Evolutionary conservation across 2,329 filamentous ascomycete genomes (phyloP).

Genomic region (Blastomyces silverae): DNA sequence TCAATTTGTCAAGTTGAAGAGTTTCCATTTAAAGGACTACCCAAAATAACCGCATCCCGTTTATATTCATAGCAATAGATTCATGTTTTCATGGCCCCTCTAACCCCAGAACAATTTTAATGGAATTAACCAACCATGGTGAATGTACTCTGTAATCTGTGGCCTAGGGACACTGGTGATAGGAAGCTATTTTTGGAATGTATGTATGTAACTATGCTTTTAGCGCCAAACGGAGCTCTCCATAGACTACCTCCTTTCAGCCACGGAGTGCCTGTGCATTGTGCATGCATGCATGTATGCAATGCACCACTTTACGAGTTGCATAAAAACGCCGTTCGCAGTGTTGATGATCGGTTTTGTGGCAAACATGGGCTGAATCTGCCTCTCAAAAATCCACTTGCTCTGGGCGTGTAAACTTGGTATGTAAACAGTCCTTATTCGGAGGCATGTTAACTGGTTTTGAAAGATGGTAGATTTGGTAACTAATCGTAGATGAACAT

Average conservation of each 20-base stretch:
- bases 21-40: constrained; percentile 82
- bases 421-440: neutral
- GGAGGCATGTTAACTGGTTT: neutral
- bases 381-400: neutral
- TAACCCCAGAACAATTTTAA: neutral
- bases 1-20: constrained; percentile 94
- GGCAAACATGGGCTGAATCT: neutral
- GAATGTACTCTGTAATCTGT: neutral
- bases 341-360: neutral
- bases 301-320: neutral
- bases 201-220: neutral
- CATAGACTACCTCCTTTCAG: neutral
- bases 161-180: neutral
- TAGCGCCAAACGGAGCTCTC: neutral
- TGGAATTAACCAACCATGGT: neutral
- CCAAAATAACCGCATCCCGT: constrained; percentile 42
- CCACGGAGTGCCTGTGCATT: neutral
- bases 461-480: neutral
- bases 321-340: neutral
- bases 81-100: constrained; percentile 15
- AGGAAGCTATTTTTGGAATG: neutral
- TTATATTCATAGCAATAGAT: constrained; percentile 15
- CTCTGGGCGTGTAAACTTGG: neutral
- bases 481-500: neutral
- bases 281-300: neutral